Percentiles rank a stretch among this genome's conserved stretches.
These are phyloP conservation scores for Fomes fomentarius DNA, from an alignment of 1,284 basidiomycete genomes.

Conservation along the genomic window DNA sequence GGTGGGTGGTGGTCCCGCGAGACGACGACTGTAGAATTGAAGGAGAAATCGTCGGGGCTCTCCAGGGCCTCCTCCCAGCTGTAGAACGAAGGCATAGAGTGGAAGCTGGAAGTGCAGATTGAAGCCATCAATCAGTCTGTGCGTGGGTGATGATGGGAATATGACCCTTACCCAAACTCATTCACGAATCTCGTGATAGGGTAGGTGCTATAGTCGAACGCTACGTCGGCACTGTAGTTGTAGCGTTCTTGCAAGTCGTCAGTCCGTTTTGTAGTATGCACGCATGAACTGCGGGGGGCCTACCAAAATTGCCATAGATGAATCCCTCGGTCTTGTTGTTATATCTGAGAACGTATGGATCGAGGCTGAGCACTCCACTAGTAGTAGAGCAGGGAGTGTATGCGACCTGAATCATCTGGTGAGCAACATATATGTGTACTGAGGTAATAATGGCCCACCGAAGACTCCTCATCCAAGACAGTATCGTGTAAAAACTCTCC, in stretches of 20 bases:
- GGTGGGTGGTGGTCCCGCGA: constrained; percentile 65
- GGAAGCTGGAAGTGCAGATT: too few species aligned
- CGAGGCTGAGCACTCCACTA: constrained; percentile 56
- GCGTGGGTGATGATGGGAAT: too few species aligned
- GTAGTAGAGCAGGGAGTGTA: constrained; percentile 70
- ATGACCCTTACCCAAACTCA: constrained; percentile 64
- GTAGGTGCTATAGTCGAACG: constrained; percentile 61
- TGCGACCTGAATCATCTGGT: constrained; percentile 42
- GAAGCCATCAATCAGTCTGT: too few species aligned
- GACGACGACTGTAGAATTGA: constrained; percentile 62
- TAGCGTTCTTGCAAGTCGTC: constrained; percentile 43
- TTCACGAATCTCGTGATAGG: constrained; percentile 60
- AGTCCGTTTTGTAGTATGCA: background rate
- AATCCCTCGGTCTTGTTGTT: constrained; percentile 51
- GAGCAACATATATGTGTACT: background rate
- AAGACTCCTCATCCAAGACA: constrained; percentile 48
- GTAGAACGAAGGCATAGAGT: constrained; percentile 68
- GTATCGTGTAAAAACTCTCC: constrained; percentile 56
- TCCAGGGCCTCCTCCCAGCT: constrained; percentile 62
- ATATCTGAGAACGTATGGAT: constrained; percentile 59
- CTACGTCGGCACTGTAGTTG: constrained; percentile 57
- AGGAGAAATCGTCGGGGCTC: constrained; percentile 53
- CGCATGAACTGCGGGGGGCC: constrained; percentile 5
- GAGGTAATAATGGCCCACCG: constrained; percentile 34
- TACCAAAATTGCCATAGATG: constrained; percentile 62